Percentiles rank a stretch among this genome's conserved stretches.
Evolutionary conservation across 208 protist species (phyloP).

Genomic region (Entamoeba histolytica): DNA sequence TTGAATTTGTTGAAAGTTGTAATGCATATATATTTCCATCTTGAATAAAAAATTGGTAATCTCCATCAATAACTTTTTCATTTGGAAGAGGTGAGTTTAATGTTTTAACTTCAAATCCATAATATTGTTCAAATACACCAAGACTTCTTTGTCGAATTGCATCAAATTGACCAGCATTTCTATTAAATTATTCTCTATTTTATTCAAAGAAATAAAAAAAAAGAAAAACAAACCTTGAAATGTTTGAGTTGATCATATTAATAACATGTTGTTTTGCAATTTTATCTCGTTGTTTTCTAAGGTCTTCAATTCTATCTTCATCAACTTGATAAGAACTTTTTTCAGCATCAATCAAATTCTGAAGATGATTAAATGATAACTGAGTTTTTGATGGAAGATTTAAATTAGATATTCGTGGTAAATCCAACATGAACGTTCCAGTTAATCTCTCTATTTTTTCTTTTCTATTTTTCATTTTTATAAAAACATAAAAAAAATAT

Average conservation of each 20-base stretch:
- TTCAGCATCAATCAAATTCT: neutral
- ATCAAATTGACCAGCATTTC: neutral
- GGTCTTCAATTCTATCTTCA: neutral
- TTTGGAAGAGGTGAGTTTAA: neutral
- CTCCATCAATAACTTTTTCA: neutral
- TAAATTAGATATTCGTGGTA: neutral
- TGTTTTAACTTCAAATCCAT: neutral
- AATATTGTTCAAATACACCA: neutral
- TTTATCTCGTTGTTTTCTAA: neutral
- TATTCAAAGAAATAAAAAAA: neutral
- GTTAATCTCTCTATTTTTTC: no score
- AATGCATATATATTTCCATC: neutral
- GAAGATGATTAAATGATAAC: neutral
- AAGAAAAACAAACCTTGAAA: neutral
- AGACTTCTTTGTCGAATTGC: neutral
- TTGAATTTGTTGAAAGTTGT: neutral
- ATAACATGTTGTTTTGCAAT: neutral
- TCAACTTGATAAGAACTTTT: neutral
- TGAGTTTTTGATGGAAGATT: neutral
- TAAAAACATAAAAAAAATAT: no score
- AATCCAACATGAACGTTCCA: neutral
- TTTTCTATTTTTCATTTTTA: no score
- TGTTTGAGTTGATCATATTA: neutral
- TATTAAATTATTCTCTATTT: neutral
- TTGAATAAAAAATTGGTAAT: neutral